Evolutionary conservation across 192 early-diverging fungal genomes (phyloP).

Genomic region (Umbelopsis isabellina): DNA sequence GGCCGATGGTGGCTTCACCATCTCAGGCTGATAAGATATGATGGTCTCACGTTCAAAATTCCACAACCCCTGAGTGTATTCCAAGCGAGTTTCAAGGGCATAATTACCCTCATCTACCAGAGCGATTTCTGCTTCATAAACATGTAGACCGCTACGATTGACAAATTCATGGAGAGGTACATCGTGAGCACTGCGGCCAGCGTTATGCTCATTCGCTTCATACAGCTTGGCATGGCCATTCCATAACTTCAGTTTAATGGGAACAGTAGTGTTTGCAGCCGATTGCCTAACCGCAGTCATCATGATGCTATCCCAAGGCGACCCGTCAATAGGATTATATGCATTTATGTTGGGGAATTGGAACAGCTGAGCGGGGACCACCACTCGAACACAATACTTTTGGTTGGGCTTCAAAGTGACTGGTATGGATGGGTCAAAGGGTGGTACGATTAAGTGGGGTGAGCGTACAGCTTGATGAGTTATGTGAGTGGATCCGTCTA

Average conservation of each 20-base stretch:
- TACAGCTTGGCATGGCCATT: background rate
- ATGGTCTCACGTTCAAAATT: slow-evolving; percentile 49
- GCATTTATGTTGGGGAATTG: background rate
- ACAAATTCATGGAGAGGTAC: background rate
- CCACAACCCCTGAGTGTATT: slow-evolving; percentile 50
- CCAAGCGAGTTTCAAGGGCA: slow-evolving; percentile 37
- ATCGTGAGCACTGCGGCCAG: slow-evolving; percentile 5
- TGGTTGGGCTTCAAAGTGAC: slow-evolving; percentile 1
- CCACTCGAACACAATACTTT: background rate
- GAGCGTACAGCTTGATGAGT: background rate
- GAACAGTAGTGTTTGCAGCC: background rate
- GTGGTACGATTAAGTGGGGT: background rate
- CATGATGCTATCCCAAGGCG: slow-evolving; percentile 12
- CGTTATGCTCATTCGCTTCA: slow-evolving; percentile 4
- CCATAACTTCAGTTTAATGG: background rate
- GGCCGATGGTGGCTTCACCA: background rate
- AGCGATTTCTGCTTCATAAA: slow-evolving; percentile 52
- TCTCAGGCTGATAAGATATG: slow-evolving; percentile 37
- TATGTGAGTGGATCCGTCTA: background rate
- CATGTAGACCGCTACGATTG: slow-evolving; percentile 40
- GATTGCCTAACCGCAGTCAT: slow-evolving; percentile 4
- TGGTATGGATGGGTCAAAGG: background rate
- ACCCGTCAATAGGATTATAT: slow-evolving; percentile 7
- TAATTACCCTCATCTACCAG: slow-evolving; percentile 47
- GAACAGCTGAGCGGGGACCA: background rate